Conservation (phyloP, 805 yeast species). For the Scheffersomyces ergatensis region DNA sequence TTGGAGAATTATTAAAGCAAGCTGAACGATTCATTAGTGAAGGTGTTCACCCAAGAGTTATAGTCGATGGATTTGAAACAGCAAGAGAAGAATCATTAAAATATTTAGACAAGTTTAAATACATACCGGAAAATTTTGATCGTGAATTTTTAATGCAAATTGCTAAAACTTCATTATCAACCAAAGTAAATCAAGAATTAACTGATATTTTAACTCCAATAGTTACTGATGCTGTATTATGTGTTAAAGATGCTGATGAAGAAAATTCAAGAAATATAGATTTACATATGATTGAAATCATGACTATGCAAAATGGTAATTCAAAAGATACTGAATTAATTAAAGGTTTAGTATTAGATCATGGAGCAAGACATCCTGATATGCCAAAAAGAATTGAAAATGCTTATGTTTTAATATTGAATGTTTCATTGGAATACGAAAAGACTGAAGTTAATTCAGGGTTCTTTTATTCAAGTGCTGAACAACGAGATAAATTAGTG, state of each 20-base stretch:
- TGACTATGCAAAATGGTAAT: slow-evolving; percentile 94
- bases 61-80: slow-evolving; percentile 91
- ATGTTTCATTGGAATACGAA: slow-evolving; percentile 94
- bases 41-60: slow-evolving; percentile 93
- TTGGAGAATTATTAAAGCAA: slow-evolving; percentile 91
- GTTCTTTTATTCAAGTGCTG: slow-evolving; percentile 90
- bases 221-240: slow-evolving; percentile 92
- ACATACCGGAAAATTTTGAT: slow-evolving; percentile 53
- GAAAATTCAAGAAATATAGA: slow-evolving; percentile 62
- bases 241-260: slow-evolving; percentile 50
- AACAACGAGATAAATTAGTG: slow-evolving; percentile 92
- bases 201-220: slow-evolving; percentile 85
- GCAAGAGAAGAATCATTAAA: slow-evolving; percentile 77
- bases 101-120: slow-evolving; percentile 66
- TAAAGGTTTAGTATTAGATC: slow-evolving; percentile 91
- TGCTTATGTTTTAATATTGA: slow-evolving; percentile 81
- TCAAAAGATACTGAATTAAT: slow-evolving; percentile 81
- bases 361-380: slow-evolving; percentile 98
- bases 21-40: slow-evolving; percentile 89
- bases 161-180: slow-evolving; percentile 83
- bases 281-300: slow-evolving; percentile 95
- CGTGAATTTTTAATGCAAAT: slow-evolving; percentile 89
- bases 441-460: slow-evolving; percentile 97
- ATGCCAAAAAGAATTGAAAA: slow-evolving; percentile 89
- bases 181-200: slow-evolving; percentile 78